These are phyloP conservation scores for Candida vaughaniae DNA, from an alignment of 805 yeast genomes.

Conservation along the genomic window DNA sequence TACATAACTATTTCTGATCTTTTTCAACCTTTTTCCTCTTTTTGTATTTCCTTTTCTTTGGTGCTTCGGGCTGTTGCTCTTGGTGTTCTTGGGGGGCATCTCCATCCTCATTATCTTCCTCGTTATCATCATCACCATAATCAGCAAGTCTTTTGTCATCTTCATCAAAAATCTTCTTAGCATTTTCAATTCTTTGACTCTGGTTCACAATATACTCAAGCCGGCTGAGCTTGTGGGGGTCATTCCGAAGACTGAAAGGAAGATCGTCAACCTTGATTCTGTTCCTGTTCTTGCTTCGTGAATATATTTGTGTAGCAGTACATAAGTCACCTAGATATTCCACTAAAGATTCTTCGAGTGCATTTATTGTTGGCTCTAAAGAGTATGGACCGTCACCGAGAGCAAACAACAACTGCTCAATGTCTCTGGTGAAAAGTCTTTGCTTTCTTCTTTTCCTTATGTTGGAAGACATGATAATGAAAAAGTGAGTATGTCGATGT, in stretches of 20 bases:
- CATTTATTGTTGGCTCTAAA: conserved; percentile 35
- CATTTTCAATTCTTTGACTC: conserved; percentile 35
- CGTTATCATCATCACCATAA: conserved; percentile 9
- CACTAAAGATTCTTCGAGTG: conserved; percentile 38
- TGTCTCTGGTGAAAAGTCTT: conserved; percentile 39
- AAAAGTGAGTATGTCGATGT: too few species aligned
- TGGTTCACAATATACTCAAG: conserved; percentile 40
- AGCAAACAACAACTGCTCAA: conserved; percentile 40
- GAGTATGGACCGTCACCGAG: conserved; percentile 43
- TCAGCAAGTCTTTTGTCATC: conserved; percentile 18
- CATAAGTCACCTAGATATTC: conserved; percentile 38
- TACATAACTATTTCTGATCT: too few species aligned
- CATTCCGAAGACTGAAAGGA: conserved; percentile 40
- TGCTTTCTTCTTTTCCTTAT: conserved; percentile 26
- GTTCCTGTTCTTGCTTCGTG: conserved; percentile 37
- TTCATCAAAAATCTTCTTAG: conserved; percentile 42
- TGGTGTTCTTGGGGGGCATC: conserved; percentile 1
- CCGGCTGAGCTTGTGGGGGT: conserved; percentile 42
- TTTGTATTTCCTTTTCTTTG: conserved; percentile 7
- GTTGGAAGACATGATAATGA: conserved; percentile 6
- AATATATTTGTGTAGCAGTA: conserved; percentile 30
- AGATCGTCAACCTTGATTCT: conserved; percentile 43
- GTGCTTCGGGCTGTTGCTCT: conserved; percentile 5
- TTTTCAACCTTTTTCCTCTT: conserved; percentile 6
- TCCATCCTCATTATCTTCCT: conserved; percentile 6